A percentile compares a stretch with the other conserved stretches of the same genome.
Evolutionary conservation across 1,139 yeast species (phyloP).

Genomic region (Yamadazyma buinensis): DNA sequence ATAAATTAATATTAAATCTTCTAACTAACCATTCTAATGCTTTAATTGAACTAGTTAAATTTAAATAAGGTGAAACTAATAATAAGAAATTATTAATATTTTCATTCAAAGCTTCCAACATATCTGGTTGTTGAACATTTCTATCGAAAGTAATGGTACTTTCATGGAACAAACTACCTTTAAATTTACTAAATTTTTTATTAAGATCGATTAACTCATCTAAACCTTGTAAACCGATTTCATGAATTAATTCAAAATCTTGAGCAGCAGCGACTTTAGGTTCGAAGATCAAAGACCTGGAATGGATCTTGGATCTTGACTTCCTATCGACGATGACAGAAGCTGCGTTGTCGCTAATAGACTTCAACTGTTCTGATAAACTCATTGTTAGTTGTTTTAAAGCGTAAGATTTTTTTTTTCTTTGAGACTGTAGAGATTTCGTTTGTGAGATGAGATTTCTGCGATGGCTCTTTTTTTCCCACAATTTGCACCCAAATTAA

Average conservation of each 20-base stretch:
- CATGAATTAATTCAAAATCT: slow-evolving; percentile 80
- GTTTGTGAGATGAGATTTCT: no score
- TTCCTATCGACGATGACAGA: slow-evolving; percentile 85
- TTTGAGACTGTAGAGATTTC: no score
- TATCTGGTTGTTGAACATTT: slow-evolving; percentile 72
- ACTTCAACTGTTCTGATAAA: slow-evolving; percentile 79
- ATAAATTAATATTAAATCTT: slow-evolving; percentile 81
- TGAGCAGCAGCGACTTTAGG: slow-evolving; percentile 88
- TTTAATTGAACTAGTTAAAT: slow-evolving; percentile 68
- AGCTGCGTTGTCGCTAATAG: slow-evolving; percentile 61
- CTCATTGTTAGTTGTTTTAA: no score
- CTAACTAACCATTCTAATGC: slow-evolving; percentile 95
- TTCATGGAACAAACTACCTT: slow-evolving; percentile 72
- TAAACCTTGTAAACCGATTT: slow-evolving; percentile 71
- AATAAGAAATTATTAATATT: slow-evolving; percentile 74
- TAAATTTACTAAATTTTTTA: slow-evolving; percentile 67
- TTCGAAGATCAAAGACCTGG: slow-evolving; percentile 83
- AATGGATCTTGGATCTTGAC: slow-evolving; percentile 79
- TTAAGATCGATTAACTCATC: slow-evolving; percentile 70
- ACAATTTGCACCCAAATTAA: no score
- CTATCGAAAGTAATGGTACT: slow-evolving; percentile 78
- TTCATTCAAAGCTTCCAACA: slow-evolving; percentile 64
- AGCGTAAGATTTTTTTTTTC: no score
- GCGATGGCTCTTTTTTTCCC: no score
- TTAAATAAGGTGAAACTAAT: slow-evolving; percentile 72